phyloP scores from a whole-genome alignment of 2,329 filamentous ascomycete genomes.

The Bertia moriformis region DNA sequence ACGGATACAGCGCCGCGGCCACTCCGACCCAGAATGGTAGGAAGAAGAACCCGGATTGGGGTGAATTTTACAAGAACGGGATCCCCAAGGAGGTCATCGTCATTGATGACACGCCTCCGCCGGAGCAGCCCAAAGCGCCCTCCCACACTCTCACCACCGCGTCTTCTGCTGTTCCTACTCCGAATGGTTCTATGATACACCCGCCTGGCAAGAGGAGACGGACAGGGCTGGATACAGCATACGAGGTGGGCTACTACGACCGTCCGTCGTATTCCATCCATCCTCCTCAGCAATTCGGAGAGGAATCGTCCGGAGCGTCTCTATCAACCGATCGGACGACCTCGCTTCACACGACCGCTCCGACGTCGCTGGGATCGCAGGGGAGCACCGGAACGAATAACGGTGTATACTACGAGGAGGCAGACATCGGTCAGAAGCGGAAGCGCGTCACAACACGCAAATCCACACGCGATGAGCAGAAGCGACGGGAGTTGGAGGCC shows the following conservation, averaged over 20 bases:
- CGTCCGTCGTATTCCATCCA: slow-evolving; percentile 52
- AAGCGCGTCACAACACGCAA: slow-evolving; percentile 70
- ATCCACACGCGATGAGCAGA: slow-evolving; percentile 39
- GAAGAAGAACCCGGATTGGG: slow-evolving; percentile 60
- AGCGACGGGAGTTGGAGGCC: slow-evolving; percentile 59
- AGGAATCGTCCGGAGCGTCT: slow-evolving; percentile 55
- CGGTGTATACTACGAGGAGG: slow-evolving; percentile 53
- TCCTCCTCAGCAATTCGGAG: slow-evolving; percentile 57
- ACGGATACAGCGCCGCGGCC: background rate
- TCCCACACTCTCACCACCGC: slow-evolving; percentile 14
- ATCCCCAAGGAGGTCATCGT: slow-evolving; percentile 74
- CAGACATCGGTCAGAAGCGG: slow-evolving; percentile 67
- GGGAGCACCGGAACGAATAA: slow-evolving; percentile 51
- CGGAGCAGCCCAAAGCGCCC: slow-evolving; percentile 19
- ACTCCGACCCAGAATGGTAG: slow-evolving; percentile 30
- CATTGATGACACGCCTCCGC: slow-evolving; percentile 55
- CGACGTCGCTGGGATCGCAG: slow-evolving; percentile 77
- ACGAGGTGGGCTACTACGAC: slow-evolving; percentile 61
- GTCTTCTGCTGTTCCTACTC: slow-evolving; percentile 10
- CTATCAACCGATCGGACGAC: slow-evolving; percentile 18
- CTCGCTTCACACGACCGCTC: slow-evolving; percentile 51
- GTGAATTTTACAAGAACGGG: slow-evolving; percentile 69
- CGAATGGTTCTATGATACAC: slow-evolving; percentile 16
- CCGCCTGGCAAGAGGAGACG: slow-evolving; percentile 58
- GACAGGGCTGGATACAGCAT: slow-evolving; percentile 39